Evolutionary conservation across 441 rosid species (phyloP), one percentile per base, ranked within the genome.

Genomic region (Arabidopsis lyrata): DNA sequence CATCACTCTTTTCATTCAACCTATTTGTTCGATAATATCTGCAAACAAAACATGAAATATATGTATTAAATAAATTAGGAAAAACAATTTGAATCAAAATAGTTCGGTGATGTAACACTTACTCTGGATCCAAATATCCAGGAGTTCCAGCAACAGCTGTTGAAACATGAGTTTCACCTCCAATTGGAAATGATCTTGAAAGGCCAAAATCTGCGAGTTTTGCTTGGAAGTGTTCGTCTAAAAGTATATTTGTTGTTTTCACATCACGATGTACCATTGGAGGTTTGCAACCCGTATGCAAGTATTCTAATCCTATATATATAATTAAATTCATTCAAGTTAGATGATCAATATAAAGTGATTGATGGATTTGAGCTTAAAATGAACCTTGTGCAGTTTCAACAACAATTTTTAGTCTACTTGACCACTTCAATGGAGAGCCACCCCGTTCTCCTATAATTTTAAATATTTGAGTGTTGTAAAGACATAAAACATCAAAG

Each of bases 51-150:
- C 8, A 52, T 15, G 22, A 3, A 12, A 1, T 15, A 12, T 24
- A 0, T 4, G 0, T 12, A 5, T 10, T 11, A 29, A 29, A 32
- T 15, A 11, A 32, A 16, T 8, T 8, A 8, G 22, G 27, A 70
- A 70, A 45, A 8, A 14, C n/a, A 32, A 7, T 29, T 34, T 2
- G 14, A 6, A 38, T 31, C 4, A 13, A 16, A 31, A 3, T 29
- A 16, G 10, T 11, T 12, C 0, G 13, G 0, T 22, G 32, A 31
- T 31, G 4, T 12, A 29, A 27, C 3, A 6, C 82, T 36, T 78
- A 79, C 85, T 81, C 83, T 5, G 83, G 84, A n/a, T 83, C 83
- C 4, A 83, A 52, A 34, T 79, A 83, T 5, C 81, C 80, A 6
- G 72, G 78, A 1, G 83, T 77, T 2, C 81, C 83, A 48, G 74